Evolutionary conservation across 2,329 filamentous ascomycete species (phyloP).

Genomic region (Fonsecaea multimorphosa): DNA sequence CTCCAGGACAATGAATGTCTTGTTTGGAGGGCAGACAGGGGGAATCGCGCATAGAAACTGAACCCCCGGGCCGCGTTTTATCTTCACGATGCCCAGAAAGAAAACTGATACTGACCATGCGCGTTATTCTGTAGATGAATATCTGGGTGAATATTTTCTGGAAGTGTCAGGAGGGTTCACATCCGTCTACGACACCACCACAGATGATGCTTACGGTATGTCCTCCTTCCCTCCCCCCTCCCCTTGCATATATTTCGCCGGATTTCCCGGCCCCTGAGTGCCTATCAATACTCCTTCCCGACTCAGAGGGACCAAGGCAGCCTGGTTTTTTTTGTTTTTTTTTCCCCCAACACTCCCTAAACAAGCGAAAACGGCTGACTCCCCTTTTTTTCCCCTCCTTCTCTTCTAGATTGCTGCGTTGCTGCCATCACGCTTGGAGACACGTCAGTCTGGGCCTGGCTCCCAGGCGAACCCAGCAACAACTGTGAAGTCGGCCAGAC

Average conservation of each 20-base stretch:
- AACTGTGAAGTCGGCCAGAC: neutral
- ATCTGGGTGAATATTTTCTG: neutral
- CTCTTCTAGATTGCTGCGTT: neutral
- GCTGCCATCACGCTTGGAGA: neutral
- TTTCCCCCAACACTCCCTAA: too few species aligned
- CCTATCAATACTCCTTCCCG: too few species aligned
- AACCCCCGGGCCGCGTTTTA: neutral
- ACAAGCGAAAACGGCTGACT: neutral
- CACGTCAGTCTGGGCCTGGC: neutral
- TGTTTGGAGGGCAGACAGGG: neutral
- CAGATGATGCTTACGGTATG: neutral
- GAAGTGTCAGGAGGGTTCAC: neutral
- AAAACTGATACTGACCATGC: neutral
- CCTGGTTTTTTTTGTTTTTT: too few species aligned
- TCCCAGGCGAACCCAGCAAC: neutral
- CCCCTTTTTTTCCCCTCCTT: neutral
- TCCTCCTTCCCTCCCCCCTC: neutral
- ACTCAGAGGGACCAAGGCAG: too few species aligned
- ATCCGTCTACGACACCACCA: neutral
- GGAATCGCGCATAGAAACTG: neutral
- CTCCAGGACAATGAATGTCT: neutral
- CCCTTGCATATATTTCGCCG: neutral
- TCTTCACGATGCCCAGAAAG: neutral
- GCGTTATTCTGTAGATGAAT: neutral
- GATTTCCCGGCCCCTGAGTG: too few species aligned